These are phyloP conservation scores for Pinguiococcus pyrenoidosus DNA, from an alignment of 108 stramenopile species.

Conservation along the genomic window DNA sequence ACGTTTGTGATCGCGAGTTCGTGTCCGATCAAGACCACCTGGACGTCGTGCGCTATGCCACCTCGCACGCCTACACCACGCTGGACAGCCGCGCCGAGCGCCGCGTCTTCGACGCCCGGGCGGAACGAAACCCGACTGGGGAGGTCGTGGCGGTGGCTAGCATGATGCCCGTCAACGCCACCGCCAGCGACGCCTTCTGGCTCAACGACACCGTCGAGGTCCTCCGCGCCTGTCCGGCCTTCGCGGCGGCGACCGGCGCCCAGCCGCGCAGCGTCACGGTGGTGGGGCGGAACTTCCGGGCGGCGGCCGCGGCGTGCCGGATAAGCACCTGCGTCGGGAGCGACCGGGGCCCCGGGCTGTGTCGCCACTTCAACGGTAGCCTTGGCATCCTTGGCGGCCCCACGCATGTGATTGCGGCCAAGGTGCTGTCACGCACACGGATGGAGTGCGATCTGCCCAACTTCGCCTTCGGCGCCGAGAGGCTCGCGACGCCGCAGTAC, in stretches of 20 bases:
- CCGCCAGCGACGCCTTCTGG: slow-evolving; percentile 28
- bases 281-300: slow-evolving; percentile 60
- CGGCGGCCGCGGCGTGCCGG: slow-evolving; percentile 34
- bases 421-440: slow-evolving; percentile 46
- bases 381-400: background rate
- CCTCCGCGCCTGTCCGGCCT: slow-evolving; percentile 50
- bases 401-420: slow-evolving; percentile 14
- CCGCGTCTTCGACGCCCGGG: slow-evolving; percentile 14
- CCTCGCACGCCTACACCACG: slow-evolving; percentile 34
- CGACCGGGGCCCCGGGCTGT: slow-evolving; percentile 18
- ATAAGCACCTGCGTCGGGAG: slow-evolving; percentile 24
- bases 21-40: slow-evolving; percentile 25
- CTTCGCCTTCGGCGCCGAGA: slow-evolving; percentile 9
- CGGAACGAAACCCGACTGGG: slow-evolving; percentile 24
- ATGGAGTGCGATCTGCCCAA: slow-evolving; percentile 35
- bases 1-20: slow-evolving; percentile 60
- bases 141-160: slow-evolving; percentile 51
- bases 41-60: slow-evolving; percentile 45
- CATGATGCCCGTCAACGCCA: slow-evolving; percentile 45
- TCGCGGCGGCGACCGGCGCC: slow-evolving; percentile 18
- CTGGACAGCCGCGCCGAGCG: slow-evolving; percentile 12
- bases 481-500: background rate
- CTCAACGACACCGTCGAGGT: slow-evolving; percentile 60
- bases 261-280: slow-evolving; percentile 26
- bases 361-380: background rate